Evolutionary conservation across 108 stramenopile species (phyloP), one percentile per base, ranked within the genome.

Genomic region (Skeletonema menzelii): DNA sequence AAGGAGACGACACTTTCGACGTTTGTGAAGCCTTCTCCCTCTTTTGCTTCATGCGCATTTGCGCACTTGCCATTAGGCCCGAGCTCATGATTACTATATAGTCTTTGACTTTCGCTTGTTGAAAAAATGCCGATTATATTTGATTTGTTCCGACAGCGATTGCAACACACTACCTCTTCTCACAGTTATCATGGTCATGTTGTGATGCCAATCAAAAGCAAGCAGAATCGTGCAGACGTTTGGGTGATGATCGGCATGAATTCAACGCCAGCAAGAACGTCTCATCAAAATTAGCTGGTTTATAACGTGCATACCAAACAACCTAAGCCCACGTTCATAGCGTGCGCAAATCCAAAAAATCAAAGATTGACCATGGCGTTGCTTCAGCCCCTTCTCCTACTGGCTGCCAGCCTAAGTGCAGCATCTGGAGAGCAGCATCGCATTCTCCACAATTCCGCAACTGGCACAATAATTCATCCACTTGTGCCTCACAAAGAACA

Each of bases 1-100:
- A 19, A 22, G 49, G 49, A 53, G 49, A 53, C 4, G 49, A 24
- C 6, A 53, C 7, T 53, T 53, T 53, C 22, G 44, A 2, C 44
- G 20, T 22, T 22, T 15, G 22, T 53, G 49, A 53, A 20, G 49
- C 20, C 49, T 53, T 53, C 22, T 53, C 49, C 22, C 49, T 61
- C 66, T 79, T 79, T 47, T 65, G 66, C 35, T 72, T 79, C 77
- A 79, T 71, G 70, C 77, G 77, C 77, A 72, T 71, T 59, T 79
- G 70, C 27, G 77, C 77, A 66, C 77, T 79, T 55, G 53, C 69
- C 65, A 69, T 53, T 22, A 53, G 22, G 7, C 47, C 77, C 65
- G 66, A 46, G 63, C 77, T 78, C 77, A 78, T 78, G 65, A 28
- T 67, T 22, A 15, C 4, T 46, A 17, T 46, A 7, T 37, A 10